phyloP scores from a whole-genome alignment of 2,329 filamentous ascomycete species.

The Zalaria sp. region DNA sequence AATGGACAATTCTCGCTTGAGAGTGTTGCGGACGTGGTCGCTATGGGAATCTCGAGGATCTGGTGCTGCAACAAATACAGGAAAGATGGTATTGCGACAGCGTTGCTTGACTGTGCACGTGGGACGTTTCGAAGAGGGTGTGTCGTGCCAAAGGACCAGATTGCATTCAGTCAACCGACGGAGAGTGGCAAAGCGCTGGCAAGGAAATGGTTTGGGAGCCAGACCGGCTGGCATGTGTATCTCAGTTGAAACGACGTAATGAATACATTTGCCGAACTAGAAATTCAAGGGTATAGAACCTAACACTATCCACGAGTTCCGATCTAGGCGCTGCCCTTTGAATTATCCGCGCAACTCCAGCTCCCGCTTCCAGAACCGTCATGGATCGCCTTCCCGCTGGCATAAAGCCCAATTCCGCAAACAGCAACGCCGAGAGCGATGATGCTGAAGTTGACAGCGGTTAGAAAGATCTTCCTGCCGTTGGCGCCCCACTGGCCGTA shows the following conservation, averaged over 20 bases:
- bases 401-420: conserved; percentile 14
- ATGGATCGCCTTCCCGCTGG: not conserved
- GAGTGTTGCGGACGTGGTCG: conserved; percentile 26
- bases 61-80: conserved; percentile 47
- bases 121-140: conserved; percentile 42
- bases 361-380: not conserved
- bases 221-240: conserved; percentile 47
- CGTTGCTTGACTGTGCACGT: conserved; percentile 41
- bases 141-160: conserved; percentile 36
- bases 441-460: conserved; percentile 26
- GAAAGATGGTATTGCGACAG: conserved; percentile 41
- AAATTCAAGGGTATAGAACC: too few species aligned
- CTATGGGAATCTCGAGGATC: conserved; percentile 50
- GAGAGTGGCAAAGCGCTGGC: conserved; percentile 44
- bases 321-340: too few species aligned
- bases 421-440: conserved; percentile 16
- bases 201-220: conserved; percentile 40
- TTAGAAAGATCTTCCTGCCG: conserved; percentile 26
- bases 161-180: conserved; percentile 55
- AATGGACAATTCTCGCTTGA: not conserved
- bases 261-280: too few species aligned
- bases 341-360: not conserved
- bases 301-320: too few species aligned
- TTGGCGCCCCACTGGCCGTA: conserved; percentile 26
- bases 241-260: conserved; percentile 30